Base-by-base conservation (phyloP, 805 yeast species). In the Sugiyamaella valdiviana region DNA sequence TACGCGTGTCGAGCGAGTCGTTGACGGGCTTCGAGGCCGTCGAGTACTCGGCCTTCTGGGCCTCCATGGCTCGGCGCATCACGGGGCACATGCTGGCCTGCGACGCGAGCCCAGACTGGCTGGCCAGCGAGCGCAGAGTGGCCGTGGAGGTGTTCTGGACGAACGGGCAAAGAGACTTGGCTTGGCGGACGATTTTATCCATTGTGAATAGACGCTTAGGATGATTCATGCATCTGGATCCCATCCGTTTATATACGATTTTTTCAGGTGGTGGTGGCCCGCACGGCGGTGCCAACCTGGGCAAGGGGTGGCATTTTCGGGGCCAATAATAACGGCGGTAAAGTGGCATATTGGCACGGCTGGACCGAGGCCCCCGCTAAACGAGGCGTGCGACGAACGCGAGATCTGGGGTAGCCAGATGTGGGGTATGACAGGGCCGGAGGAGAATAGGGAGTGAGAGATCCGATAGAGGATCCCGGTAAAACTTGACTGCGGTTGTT, bases 1-100 rank as follows among this genome's bases (percentile, higher is more conserved):
- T 21, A 9, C 22, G 46, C 24, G 24, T 19, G 20, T 45, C 35
- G 14, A 23, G 50, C 19, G 41, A 32, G 38, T 44, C 50, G 3
- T 19, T 15, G 56, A 46, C 66, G 47, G 71, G 51, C 46, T 68
- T 63, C 6, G 76, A 62, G 42, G 78, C 74, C 77, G 43, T 46
- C 3, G 56, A 53, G 44, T 47, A 49, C 47, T 55, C 55, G 16
- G 59, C 50, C 45, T 53, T 53, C 45, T 63, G 53, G 56, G 53
- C 40, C 50, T 72, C 74, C 55, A 88, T 68, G 35, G 95, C 96
- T 45, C 82, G 80, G 21, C 87, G 87, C 84, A 89, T 85, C 48
- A 89, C 84, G n/a, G 98, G 98, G 67, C 98, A 90, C 52, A 75
- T 77, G 40, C 76, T 66, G 46, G 95, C 96, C 54, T 77, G 78